Percentiles rank a stretch among this genome's conserved stretches.
Conservation (phyloP, 441 rosid genomes). For the Populus hybrid region DNA sequence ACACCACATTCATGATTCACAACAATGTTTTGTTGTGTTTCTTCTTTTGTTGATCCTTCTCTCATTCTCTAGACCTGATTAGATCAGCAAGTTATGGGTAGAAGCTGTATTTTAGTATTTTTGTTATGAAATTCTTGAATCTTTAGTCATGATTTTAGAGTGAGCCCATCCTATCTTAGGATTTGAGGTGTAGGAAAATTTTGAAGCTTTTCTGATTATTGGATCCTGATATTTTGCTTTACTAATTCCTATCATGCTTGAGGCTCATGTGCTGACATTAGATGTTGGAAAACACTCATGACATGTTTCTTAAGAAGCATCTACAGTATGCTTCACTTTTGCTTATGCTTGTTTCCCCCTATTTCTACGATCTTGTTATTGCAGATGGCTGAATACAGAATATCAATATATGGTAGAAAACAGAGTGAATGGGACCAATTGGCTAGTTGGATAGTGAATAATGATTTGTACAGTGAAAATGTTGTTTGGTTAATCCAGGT, state of each 20-base stretch:
- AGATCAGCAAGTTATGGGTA: neutral
- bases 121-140: neutral
- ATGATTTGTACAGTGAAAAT: slow-evolving; percentile 90
- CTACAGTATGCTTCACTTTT: neutral
- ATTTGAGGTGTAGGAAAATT: neutral
- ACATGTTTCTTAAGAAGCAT: neutral
- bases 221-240: neutral
- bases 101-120: neutral
- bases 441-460: slow-evolving; percentile 99
- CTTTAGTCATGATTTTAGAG: neutral
- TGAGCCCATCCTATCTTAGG: too few species aligned
- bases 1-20: neutral
- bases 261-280: neutral
- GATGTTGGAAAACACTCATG: neutral
- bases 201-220: neutral
- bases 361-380: slow-evolving; percentile 17
- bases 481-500: slow-evolving; percentile 99
- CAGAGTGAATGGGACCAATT: slow-evolving; percentile 99
- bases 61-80: neutral
- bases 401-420: slow-evolving; percentile 97
- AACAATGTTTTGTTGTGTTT: neutral
- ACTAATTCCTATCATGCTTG: neutral
- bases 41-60: neutral
- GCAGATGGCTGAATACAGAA: slow-evolving; percentile 99
- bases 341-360: neutral